Evolutionary conservation across 1,284 basidiomycete species (phyloP), one percentile per base, ranked within the genome.

Genomic region (Tilletia walkeri): DNA sequence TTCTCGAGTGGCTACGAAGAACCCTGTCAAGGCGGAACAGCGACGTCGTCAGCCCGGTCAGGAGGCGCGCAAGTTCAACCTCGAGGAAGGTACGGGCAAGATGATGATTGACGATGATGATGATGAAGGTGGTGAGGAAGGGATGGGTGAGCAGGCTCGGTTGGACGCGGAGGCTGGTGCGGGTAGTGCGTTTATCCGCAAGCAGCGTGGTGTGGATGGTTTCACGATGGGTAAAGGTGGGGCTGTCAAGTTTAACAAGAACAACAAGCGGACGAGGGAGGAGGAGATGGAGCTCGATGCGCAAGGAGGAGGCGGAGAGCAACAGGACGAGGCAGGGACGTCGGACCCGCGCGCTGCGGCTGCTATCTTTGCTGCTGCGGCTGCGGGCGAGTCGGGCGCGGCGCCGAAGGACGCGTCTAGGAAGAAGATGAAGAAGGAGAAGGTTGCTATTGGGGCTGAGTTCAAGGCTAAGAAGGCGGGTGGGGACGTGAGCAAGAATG

Each of bases 241-340:
- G 20, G 89, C 89, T 48, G 86, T 98, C 82, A 95, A 94, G 85
- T 96, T 98, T 86, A 93, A 97, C 86, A 98, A 98, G 86, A 92
- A 97, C 79, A 83, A 80, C 74, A 83, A 83, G 69, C 76, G 81
- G 10, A 75, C 78, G 34, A 76, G 81, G 41, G 79, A 76, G 54
- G 73, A 75, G 24, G 81, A 83, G 56, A 75, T 73, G 66, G 77
- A 80, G 74, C 67, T 80, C 70, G 79, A 80, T 54, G 78, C 76
- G 63, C 73, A 78, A 69, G 73, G 75, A 38, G 75, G 71, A 69
- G 73, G 75, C 34, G 75, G 71, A 47, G 78, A 79, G 2, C 24
- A 34, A 16, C n/a, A n/a, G 38, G 56, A 61, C 34, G n/a, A 20
- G n/a, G 30, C 24, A 20, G 56, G 24, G n/a, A n/a, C 56, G n/a